Base-by-base conservation (phyloP, 495 filamentous ascomycete species). In the Corynascus novoguineensis region DNA sequence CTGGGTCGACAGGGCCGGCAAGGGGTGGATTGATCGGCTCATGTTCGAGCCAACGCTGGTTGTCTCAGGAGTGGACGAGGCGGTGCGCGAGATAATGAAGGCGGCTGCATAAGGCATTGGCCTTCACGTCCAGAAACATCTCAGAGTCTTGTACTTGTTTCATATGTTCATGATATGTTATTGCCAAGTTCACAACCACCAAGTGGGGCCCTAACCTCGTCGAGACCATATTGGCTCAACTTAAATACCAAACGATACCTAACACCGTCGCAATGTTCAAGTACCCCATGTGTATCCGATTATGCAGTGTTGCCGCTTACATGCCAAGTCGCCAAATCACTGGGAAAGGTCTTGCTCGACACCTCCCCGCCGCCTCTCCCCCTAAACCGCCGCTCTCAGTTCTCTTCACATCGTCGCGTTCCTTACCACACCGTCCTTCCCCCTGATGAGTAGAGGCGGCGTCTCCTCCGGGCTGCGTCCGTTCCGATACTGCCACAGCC, bases 401-500 rank as follows among this genome's bases (percentile, higher is more conserved):
- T 15, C 11, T 47, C 21, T 12, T 50, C 47, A 68, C 29, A 68
- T 34, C 1, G 62, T 68, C 15, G 60, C 60, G 19, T 42, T 57
- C 54, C 59, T 61, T 3, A 60, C 58, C 37, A 62, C 48, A 1
- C 65, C 65, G 51, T 60, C 54, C 14, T 11, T 56, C 11, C 55
- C 60, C 28, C 32, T 55, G 15, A n/a, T 29, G 48, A 69, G 41
- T 22, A 44, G 14, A 1, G 64, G 64, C 46, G 68, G 67, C 44
- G 53, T 64, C 45, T 74, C 73, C 21, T 69, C 62, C 12, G 86
- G 85, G n/a, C 73, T 79, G 32, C 71, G 67, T 15, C 88, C 87
- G 68, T 88, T 86, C 44, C 84, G 73, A 66, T 91, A 91, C 67
- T 75, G 66, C 88, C 88, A 91, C 32, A 91, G 63, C 46, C 87